Evolutionary conservation across 208 protist species (phyloP).

Genomic region (Crithidia acanthocephali): DNA sequence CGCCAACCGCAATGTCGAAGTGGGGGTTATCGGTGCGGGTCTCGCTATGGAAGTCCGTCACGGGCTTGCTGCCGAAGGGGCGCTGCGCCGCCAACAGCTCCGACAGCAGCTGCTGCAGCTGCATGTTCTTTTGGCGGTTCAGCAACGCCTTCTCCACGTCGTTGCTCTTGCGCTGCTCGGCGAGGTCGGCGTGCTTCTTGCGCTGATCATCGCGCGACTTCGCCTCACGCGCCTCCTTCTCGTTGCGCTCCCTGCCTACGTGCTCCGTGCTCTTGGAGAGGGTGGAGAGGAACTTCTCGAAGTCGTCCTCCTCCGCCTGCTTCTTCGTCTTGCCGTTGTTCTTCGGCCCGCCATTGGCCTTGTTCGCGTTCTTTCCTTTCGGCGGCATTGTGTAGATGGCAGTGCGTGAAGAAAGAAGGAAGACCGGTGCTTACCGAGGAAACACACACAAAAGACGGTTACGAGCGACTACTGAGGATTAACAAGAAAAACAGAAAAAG

Average conservation of each 20-base stretch:
- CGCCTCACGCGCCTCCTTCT: slow-evolving; percentile 44
- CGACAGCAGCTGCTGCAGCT: slow-evolving; percentile 74
- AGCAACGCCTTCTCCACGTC: slow-evolving; percentile 59
- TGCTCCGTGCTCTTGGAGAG: slow-evolving; percentile 69
- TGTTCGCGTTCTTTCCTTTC: slow-evolving; percentile 25
- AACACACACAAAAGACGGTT: too few relatives aligned
- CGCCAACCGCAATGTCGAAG: slow-evolving; percentile 79
- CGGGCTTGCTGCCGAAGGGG: slow-evolving; percentile 59
- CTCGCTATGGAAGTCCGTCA: slow-evolving; percentile 71
- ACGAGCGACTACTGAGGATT: too few relatives aligned
- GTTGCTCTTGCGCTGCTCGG: slow-evolving; percentile 42
- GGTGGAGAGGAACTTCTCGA: slow-evolving; percentile 70
- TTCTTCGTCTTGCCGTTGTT: slow-evolving; percentile 50
- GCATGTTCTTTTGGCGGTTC: slow-evolving; percentile 58
- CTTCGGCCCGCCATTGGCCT: slow-evolving; percentile 18
- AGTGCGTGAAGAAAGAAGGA: background rate
- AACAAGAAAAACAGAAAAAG: too few relatives aligned
- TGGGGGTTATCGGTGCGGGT: slow-evolving; percentile 47
- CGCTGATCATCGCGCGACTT: slow-evolving; percentile 41
- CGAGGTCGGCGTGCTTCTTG: slow-evolving; percentile 45
- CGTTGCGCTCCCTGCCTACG: slow-evolving; percentile 40
- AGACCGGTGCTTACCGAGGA: background rate
- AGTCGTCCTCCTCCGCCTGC: slow-evolving; percentile 66
- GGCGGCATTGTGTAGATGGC: slow-evolving; percentile 21
- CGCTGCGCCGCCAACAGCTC: slow-evolving; percentile 61